phyloP scores from a whole-genome alignment of 23 red algal genomes.

The Agarophyton chilense region DNA sequence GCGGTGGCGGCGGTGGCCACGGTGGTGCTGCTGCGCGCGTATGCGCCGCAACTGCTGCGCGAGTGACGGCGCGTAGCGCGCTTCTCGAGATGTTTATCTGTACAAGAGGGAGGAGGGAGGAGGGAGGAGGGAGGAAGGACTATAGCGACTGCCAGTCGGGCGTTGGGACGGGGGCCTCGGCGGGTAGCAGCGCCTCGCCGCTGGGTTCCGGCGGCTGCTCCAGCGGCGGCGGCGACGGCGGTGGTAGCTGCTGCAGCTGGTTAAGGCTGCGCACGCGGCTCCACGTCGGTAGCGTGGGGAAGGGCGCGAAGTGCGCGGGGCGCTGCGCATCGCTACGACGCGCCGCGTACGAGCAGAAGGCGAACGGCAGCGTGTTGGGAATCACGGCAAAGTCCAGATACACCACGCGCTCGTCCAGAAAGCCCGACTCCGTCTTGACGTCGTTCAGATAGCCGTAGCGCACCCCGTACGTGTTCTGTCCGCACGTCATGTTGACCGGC shows the following conservation, averaged over 20 bases:
- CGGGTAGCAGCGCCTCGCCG: too few species aligned
- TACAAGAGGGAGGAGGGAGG: too few species aligned
- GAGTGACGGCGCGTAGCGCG: too few species aligned
- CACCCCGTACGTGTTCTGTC: neutral
- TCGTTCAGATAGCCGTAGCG: constrained; percentile 58
- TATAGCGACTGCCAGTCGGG: too few species aligned
- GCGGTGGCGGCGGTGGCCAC: neutral
- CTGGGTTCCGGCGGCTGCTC: neutral
- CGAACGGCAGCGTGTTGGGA: constrained; percentile 31
- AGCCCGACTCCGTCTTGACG: constrained; percentile 27
- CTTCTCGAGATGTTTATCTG: too few species aligned
- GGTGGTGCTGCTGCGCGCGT: neutral
- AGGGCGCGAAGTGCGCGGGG: constrained; percentile 17
- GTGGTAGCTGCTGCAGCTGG: too few species aligned
- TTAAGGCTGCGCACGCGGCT: neutral
- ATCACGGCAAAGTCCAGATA: constrained; percentile 55
- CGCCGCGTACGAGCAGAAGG: constrained; percentile 37
- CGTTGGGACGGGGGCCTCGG: too few species aligned
- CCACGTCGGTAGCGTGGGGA: constrained; percentile 39
- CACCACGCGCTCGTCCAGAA: constrained; percentile 18
- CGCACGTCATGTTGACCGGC: constrained; percentile 50
- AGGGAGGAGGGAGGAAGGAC: too few species aligned
- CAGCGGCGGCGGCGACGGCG: too few species aligned
- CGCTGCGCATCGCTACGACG: neutral
- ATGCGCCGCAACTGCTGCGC: neutral